Evolutionary conservation across 768 basidiomycete genomes (phyloP).

Genomic region (Auriscalpium vulgare): DNA sequence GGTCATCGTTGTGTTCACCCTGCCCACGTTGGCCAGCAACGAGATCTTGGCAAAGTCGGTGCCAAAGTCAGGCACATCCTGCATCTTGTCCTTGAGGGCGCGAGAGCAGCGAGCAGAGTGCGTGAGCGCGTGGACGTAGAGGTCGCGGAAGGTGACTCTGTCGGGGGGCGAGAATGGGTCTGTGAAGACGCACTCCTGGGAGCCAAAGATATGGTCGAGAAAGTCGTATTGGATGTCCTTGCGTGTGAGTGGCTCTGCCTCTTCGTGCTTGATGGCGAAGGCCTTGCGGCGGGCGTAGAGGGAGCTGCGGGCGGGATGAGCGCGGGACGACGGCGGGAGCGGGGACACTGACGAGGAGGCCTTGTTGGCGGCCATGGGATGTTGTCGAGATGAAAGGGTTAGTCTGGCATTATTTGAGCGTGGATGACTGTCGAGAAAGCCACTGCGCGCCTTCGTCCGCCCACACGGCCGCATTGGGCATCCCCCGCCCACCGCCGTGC

Average conservation of each 20-base stretch:
- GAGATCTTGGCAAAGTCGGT: conserved; percentile 70
- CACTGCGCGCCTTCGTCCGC: neutral
- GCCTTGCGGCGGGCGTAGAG: conserved; percentile 37
- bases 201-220: conserved; percentile 33
- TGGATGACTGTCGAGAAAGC: too few relatives aligned
- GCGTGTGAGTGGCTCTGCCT: conserved; percentile 61
- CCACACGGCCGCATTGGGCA: neutral
- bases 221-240: conserved; percentile 59
- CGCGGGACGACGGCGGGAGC: conserved; percentile 1
- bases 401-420: neutral
- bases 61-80: conserved; percentile 48
- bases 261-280: conserved; percentile 39
- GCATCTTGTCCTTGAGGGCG: conserved; percentile 63
- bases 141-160: conserved; percentile 37
- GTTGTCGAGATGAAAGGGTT: neutral
- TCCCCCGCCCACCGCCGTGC: neutral
- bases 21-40: conserved; percentile 68
- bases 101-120: conserved; percentile 63
- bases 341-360: conserved; percentile 8
- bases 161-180: conserved; percentile 42
- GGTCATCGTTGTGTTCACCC: conserved; percentile 78
- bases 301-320: conserved; percentile 29
- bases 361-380: conserved; percentile 13
- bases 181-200: conserved; percentile 47
- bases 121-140: conserved; percentile 38